Evolutionary conservation across 805 yeast genomes (phyloP).

Genomic region (Torulaspora maleeae): DNA sequence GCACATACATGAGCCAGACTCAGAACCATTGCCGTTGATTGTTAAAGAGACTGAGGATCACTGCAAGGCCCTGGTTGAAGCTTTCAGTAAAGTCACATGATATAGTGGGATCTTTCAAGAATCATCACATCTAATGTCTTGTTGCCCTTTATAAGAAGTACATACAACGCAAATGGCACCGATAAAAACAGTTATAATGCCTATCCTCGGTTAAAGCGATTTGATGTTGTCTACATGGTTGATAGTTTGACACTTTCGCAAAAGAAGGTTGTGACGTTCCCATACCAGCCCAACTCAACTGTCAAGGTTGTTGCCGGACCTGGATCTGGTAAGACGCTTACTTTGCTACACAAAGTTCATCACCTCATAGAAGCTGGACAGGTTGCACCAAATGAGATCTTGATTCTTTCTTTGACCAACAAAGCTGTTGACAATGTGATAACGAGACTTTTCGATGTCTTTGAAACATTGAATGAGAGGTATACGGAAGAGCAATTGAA

Average conservation of each 20-base stretch:
- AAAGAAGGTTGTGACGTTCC: constrained; percentile 41
- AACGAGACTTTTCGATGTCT: constrained; percentile 27
- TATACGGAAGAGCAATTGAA: constrained; percentile 8
- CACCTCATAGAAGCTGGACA: constrained; percentile 38
- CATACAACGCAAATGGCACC: background rate
- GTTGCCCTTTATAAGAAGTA: background rate
- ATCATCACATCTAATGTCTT: background rate
- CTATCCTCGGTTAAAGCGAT: background rate
- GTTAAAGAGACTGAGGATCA: constrained; percentile 32
- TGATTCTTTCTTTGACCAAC: constrained; percentile 65
- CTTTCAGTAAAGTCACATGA: constrained; percentile 27
- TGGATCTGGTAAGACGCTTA: constrained; percentile 68
- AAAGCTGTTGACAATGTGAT: constrained; percentile 53
- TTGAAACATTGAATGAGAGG: constrained; percentile 35
- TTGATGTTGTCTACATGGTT: background rate
- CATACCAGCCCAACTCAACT: constrained; percentile 39
- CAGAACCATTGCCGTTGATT: constrained; percentile 19
- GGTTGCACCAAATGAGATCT: constrained; percentile 48
- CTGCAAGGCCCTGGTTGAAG: constrained; percentile 30
- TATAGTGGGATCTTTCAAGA: background rate
- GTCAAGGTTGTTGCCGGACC: constrained; percentile 63
- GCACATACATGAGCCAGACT: constrained; percentile 11
- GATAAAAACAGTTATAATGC: background rate
- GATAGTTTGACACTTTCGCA: constrained; percentile 43
- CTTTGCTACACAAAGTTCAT: constrained; percentile 51